phyloP scores from a whole-genome alignment of 345 rosid species.

The Nasturtium officinale region DNA sequence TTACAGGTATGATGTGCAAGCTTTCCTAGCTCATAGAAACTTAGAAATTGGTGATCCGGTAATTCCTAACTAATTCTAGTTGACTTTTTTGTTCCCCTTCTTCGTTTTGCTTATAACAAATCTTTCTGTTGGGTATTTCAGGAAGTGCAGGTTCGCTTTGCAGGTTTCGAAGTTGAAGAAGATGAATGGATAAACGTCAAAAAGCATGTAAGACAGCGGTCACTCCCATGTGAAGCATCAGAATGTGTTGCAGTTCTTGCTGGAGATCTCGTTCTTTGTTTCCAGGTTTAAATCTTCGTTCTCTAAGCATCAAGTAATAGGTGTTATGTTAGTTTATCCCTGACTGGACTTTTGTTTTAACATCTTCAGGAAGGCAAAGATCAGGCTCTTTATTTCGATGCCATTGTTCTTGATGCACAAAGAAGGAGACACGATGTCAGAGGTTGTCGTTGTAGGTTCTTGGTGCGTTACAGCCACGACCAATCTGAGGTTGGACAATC shows the following conservation, averaged over 20 bases:
- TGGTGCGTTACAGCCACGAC: slow-evolving; percentile 97
- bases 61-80: slow-evolving; percentile 27
- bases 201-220: slow-evolving; percentile 82
- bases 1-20: slow-evolving; percentile 85
- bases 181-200: slow-evolving; percentile 95
- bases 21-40: slow-evolving; percentile 70
- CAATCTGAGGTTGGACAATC: slow-evolving; percentile 74
- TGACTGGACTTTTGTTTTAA: slow-evolving; percentile 1
- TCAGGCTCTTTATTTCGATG: slow-evolving; percentile 97
- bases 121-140: slow-evolving; percentile 49
- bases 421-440: slow-evolving; percentile 96
- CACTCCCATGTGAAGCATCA: slow-evolving; percentile 98
- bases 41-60: slow-evolving; percentile 80
- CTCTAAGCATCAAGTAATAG: slow-evolving; percentile 13
- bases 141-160: slow-evolving; percentile 94
- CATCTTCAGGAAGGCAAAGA: slow-evolving; percentile 92
- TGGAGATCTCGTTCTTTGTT: slow-evolving; percentile 95
- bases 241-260: slow-evolving; percentile 99
- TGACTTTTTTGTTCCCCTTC: slow-evolving; percentile 24
- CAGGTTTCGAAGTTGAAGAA: slow-evolving; percentile 95
- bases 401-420: slow-evolving; percentile 95
- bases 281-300: slow-evolving; percentile 62
- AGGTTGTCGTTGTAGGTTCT: slow-evolving; percentile 97
- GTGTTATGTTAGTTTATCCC: slow-evolving; percentile 14
- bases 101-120: slow-evolving; percentile 6